A percentile compares a stretch with the other conserved stretches of the same genome.
Evolutionary conservation across 345 rosid species (phyloP).

Genomic region (Ceriops tagal): DNA sequence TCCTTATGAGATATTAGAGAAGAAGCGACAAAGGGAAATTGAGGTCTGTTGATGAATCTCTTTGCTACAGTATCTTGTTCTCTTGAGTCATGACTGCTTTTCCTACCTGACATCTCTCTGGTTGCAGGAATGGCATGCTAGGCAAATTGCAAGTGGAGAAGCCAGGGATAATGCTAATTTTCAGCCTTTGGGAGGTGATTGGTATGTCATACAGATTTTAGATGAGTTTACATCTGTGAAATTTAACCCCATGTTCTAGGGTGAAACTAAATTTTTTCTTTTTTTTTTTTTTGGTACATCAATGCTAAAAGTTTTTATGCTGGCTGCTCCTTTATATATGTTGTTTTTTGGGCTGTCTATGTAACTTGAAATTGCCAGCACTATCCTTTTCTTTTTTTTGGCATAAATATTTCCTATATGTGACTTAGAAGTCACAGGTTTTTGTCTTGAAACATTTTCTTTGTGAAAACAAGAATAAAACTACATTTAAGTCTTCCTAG

Average conservation of each 20-base stretch:
- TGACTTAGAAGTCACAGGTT: too few species aligned
- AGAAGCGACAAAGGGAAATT: conserved; percentile 74
- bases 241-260: too few species aligned
- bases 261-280: too few species aligned
- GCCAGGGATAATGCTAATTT: conserved; percentile 93
- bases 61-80: neutral
- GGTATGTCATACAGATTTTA: conserved; percentile 40
- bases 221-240: neutral
- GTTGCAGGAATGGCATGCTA: conserved; percentile 74
- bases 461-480: too few species aligned
- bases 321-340: neutral
- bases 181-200: conserved; percentile 94
- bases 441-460: too few species aligned
- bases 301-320: too few species aligned
- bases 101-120: conserved; percentile 7
- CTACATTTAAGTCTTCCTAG: too few species aligned
- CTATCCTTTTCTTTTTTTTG: too few species aligned
- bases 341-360: too few species aligned
- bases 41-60: conserved; percentile 38
- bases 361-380: too few species aligned
- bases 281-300: too few species aligned
- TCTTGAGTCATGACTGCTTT: neutral
- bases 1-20: conserved; percentile 59
- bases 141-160: conserved; percentile 91
- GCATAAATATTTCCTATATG: too few species aligned